Conservation (phyloP, 2,329 filamentous ascomycete species). For the Nigrospora sphaerica region DNA sequence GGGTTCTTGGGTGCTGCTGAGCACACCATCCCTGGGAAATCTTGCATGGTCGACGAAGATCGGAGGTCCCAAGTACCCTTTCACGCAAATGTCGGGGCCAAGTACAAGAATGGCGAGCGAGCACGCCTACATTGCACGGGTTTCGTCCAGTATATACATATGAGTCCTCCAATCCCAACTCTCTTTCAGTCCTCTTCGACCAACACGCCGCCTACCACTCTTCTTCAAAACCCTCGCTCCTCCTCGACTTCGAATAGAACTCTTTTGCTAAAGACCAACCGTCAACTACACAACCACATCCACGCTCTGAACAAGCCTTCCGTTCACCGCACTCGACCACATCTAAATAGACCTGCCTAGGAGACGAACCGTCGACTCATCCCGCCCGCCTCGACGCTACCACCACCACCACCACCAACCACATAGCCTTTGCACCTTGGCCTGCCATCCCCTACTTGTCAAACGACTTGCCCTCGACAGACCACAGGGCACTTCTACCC, state of each 20-base stretch:
- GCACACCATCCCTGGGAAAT: slow-evolving; percentile 3
- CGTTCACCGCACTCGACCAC: too few relatives aligned
- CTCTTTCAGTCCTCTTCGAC: background rate
- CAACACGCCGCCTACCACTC: background rate
- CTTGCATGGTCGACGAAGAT: background rate
- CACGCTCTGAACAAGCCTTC: too few relatives aligned
- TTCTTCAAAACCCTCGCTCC: background rate
- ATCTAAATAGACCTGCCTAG: too few relatives aligned
- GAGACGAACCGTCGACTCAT: too few relatives aligned
- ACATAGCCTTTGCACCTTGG: too few relatives aligned
- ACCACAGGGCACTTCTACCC: too few relatives aligned
- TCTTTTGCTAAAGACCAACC: background rate
- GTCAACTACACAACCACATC: too few relatives aligned
- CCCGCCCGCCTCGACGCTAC: too few relatives aligned
- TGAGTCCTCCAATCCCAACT: slow-evolving; percentile 1
- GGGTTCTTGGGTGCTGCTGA: slow-evolving; percentile 1
- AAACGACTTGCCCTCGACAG: too few relatives aligned
- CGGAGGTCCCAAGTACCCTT: background rate
- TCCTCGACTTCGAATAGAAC: background rate
- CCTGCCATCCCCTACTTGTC: too few relatives aligned
- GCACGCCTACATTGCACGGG: background rate
- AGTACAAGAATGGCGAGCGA: background rate
- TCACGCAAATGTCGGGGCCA: background rate
- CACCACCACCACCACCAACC: too few relatives aligned
- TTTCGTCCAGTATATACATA: slow-evolving; percentile 2